Conservation (phyloP, 306 rosid species). For the Trichosanthes truncata region DNA sequence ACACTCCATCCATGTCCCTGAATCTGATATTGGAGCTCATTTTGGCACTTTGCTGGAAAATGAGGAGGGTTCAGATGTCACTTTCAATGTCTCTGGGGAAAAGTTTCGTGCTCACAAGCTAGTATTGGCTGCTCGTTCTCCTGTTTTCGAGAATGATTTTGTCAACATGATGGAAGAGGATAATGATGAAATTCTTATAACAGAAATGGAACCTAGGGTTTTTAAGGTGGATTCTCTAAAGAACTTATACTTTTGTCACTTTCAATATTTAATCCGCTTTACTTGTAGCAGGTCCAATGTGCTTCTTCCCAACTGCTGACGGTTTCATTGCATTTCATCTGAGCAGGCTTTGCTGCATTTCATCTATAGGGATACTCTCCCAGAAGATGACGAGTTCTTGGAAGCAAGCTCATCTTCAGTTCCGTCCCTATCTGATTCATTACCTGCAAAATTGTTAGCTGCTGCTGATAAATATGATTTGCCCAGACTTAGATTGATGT, state of each 20-base stretch:
- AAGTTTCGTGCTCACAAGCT: conserved; percentile 83
- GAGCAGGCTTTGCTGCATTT: conserved; percentile 89
- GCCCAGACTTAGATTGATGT: conserved; percentile 81
- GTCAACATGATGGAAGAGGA: conserved; percentile 49
- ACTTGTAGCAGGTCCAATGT: not conserved
- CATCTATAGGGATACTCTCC: conserved; percentile 71
- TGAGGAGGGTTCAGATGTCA: conserved; percentile 82
- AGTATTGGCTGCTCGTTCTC: conserved; percentile 86
- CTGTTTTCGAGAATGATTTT: conserved; percentile 56
- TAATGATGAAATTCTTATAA: conserved; percentile 41
- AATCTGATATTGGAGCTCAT: conserved; percentile 74
- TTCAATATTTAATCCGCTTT: not conserved
- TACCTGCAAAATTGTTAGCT: conserved; percentile 80
- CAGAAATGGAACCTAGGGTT: conserved; percentile 80
- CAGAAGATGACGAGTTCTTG: conserved; percentile 65
- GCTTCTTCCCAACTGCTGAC: conserved; percentile 6
- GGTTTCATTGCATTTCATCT: conserved; percentile 20
- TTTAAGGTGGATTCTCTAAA: conserved; percentile 56
- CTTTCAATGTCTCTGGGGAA: conserved; percentile 70
- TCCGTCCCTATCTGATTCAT: conserved; percentile 53
- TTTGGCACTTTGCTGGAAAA: conserved; percentile 70
- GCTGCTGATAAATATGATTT: conserved; percentile 80
- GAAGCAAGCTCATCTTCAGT: conserved; percentile 48
- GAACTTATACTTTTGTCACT: not conserved
- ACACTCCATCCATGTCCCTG: conserved; percentile 78